phyloP scores from a whole-genome alignment of 495 filamentous ascomycete species.

The Cladorrhinum samala region DNA sequence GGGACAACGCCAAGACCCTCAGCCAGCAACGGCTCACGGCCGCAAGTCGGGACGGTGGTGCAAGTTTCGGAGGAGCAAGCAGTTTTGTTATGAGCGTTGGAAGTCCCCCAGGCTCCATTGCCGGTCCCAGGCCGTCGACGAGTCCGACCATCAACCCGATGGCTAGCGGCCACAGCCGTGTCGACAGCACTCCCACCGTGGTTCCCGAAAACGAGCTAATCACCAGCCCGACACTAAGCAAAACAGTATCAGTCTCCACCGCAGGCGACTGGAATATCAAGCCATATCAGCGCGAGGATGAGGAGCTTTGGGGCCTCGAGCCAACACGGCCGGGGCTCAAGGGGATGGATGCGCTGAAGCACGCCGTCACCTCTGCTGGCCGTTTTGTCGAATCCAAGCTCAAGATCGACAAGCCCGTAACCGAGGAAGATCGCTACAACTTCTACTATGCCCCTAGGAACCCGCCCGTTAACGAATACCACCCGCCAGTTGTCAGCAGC shows the following conservation, averaged over 20 bases:
- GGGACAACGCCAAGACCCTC: constrained; percentile 41
- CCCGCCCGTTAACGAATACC: constrained; percentile 78
- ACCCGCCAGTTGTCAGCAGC: constrained; percentile 78
- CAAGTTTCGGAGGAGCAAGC: constrained; percentile 27
- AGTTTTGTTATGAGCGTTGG: constrained; percentile 17
- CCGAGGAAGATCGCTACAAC: constrained; percentile 38
- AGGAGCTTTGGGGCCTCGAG: constrained; percentile 67
- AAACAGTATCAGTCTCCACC: constrained; percentile 25
- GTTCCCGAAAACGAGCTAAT: constrained; percentile 21
- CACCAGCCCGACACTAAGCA: constrained; percentile 23
- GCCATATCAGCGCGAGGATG: constrained; percentile 78
- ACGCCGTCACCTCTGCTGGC: constrained; percentile 45
- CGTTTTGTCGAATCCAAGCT: constrained; percentile 41
- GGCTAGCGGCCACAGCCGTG: neutral
- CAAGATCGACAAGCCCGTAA: constrained; percentile 34
- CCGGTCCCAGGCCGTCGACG: constrained; percentile 13
- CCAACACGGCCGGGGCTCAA: constrained; percentile 35
- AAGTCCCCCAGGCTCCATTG: constrained; percentile 20
- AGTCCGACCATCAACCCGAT: constrained; percentile 1
- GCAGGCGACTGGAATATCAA: constrained; percentile 62
- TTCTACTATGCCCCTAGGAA: constrained; percentile 63
- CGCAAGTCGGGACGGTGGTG: constrained; percentile 30
- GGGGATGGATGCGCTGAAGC: constrained; percentile 45
- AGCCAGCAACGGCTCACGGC: constrained; percentile 45
- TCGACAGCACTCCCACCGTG: constrained; percentile 27